phyloP scores from a whole-genome alignment of 208 protist genomes.

The Wallacemonas sp. region DNA sequence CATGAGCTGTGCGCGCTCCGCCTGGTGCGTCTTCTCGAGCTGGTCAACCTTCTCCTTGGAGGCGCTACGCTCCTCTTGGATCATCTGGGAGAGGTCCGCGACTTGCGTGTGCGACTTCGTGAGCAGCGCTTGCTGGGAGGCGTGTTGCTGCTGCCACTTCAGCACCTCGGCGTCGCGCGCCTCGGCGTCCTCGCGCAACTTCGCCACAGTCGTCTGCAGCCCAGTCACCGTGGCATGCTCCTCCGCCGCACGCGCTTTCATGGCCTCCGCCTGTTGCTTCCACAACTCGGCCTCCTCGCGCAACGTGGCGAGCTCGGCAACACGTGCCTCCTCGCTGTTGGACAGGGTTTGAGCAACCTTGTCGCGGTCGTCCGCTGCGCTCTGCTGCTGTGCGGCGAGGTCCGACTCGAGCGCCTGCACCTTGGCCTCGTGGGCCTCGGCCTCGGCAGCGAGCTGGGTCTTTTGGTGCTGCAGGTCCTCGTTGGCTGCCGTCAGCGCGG shows the following conservation, averaged over 20 bases:
- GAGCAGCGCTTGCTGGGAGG: neutral
- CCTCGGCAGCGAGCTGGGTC: neutral
- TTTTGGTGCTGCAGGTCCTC: neutral
- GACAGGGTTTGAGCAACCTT: neutral
- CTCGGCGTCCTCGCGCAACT: neutral
- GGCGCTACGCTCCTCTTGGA: neutral
- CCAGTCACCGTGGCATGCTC: neutral
- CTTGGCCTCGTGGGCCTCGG: neutral
- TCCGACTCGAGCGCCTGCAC: neutral
- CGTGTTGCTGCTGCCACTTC: neutral
- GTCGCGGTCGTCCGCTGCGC: constrained; percentile 3
- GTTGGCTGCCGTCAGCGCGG: neutral
- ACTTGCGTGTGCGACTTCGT: neutral
- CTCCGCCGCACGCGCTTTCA: constrained; percentile 8
- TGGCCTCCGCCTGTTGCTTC: constrained; percentile 16
- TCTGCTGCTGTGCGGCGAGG: neutral
- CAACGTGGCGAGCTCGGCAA: constrained; percentile 11
- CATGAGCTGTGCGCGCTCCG: neutral
- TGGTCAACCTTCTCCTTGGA: neutral
- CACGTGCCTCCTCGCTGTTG: neutral
- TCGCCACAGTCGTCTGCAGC: neutral
- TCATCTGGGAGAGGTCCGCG: constrained; percentile 9
- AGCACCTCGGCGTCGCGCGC: neutral
- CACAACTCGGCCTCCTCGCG: constrained; percentile 13
- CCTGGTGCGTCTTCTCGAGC: neutral